These are phyloP conservation scores for Fistulinella prunicolor DNA, from an alignment of 768 basidiomycete species.

Conservation along the genomic window DNA sequence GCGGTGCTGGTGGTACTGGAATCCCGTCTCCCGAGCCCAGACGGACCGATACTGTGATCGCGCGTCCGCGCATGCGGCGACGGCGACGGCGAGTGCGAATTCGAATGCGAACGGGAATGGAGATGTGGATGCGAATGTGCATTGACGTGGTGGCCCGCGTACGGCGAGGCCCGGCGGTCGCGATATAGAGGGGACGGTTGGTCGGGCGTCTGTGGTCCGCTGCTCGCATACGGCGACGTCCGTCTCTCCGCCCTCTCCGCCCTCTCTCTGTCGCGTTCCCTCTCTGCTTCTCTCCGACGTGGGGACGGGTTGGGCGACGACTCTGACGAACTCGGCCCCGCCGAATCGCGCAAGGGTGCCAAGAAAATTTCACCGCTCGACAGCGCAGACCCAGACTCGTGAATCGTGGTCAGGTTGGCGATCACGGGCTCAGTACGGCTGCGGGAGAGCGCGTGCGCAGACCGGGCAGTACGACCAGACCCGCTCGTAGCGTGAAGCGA, in stretches of 20 bases:
- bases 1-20: background rate
- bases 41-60: slow-evolving; percentile 14
- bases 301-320: slow-evolving; percentile 30
- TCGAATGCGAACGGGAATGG: background rate
- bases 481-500: slow-evolving; percentile 11
- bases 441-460: slow-evolving; percentile 14
- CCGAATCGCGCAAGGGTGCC: slow-evolving; percentile 20
- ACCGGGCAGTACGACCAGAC: background rate
- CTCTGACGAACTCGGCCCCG: slow-evolving; percentile 12
- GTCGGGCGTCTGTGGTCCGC: too few species aligned
- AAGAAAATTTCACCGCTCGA: slow-evolving; percentile 29
- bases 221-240: slow-evolving; percentile 19
- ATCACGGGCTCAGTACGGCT: slow-evolving; percentile 32
- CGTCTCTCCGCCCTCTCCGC: slow-evolving; percentile 4
- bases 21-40: background rate
- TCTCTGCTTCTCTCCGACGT: slow-evolving; percentile 13
- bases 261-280: background rate
- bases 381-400: slow-evolving; percentile 18
- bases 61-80: slow-evolving; percentile 12
- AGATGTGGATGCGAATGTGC: background rate
- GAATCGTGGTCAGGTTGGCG: slow-evolving; percentile 27
- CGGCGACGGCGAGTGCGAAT: slow-evolving; percentile 13
- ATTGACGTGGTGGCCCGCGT: slow-evolving; percentile 9
- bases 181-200: slow-evolving; percentile 30
- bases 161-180: slow-evolving; percentile 24